Evolutionary conservation across 129 eudicot species (phyloP).

Genomic region (Saussurea involucrata): DNA sequence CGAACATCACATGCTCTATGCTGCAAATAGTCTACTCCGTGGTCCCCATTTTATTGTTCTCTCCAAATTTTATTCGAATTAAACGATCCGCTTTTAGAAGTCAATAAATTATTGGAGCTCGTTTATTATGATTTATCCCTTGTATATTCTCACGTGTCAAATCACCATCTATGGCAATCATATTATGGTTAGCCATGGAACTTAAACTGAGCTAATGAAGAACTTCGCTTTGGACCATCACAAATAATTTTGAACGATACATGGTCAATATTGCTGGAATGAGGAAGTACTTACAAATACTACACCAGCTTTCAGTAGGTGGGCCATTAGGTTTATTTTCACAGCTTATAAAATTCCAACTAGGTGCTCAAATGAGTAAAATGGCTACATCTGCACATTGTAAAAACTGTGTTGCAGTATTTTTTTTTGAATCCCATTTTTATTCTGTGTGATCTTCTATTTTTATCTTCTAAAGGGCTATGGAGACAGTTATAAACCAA

Average conservation of each 20-base stretch:
- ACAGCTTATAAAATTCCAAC: not conserved
- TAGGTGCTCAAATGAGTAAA: not conserved
- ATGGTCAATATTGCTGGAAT: constrained; percentile 1
- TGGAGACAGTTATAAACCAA: constrained; percentile 94
- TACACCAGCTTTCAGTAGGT: not conserved
- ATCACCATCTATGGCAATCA: not conserved
- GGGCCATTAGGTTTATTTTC: not conserved
- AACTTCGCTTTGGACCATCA: not conserved
- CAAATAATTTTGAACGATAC: not conserved
- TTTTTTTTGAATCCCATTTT: not conserved
- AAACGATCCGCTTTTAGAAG: not conserved
- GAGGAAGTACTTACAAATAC: constrained; percentile 7
- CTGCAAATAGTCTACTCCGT: not conserved
- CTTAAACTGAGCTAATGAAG: not conserved
- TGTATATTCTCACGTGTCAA: not conserved
- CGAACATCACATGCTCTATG: not conserved
- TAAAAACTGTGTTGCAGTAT: constrained; percentile 10
- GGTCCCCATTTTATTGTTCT: not conserved
- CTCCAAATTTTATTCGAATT: too few relatives aligned
- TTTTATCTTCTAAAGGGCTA: constrained; percentile 62
- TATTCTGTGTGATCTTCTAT: not conserved
- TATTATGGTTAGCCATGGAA: not conserved
- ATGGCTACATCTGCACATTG: not conserved
- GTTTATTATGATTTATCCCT: not conserved
- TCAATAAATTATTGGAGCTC: not conserved